These are phyloP conservation scores for Rachicladosporium sp. DNA, from an alignment of 2,329 filamentous ascomycete species.

Conservation along the genomic window DNA sequence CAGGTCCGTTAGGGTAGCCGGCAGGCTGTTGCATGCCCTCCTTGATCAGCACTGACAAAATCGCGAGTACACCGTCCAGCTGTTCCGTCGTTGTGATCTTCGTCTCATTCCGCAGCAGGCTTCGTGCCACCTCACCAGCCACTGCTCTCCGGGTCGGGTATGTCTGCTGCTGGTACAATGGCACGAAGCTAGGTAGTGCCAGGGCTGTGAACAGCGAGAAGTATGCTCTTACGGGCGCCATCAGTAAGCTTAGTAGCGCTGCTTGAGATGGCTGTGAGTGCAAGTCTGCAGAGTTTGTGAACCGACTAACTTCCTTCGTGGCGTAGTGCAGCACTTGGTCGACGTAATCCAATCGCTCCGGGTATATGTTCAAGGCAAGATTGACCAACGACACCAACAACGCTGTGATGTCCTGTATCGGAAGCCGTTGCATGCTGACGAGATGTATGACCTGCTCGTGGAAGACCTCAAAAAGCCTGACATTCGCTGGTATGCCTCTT, in stretches of 20 bases:
- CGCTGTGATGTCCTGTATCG: slow-evolving; percentile 89
- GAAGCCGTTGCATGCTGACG: slow-evolving; percentile 78
- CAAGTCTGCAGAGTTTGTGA: slow-evolving; percentile 87
- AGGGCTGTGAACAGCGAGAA: slow-evolving; percentile 92
- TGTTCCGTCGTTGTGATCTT: slow-evolving; percentile 65
- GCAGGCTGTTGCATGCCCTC: slow-evolving; percentile 74
- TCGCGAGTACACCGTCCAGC: slow-evolving; percentile 76
- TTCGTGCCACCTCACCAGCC: slow-evolving; percentile 75
- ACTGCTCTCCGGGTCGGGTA: slow-evolving; percentile 86
- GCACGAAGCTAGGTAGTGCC: slow-evolving; percentile 81
- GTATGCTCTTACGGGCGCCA: slow-evolving; percentile 81
- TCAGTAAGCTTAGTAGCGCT: slow-evolving; percentile 78
- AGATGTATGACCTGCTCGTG: slow-evolving; percentile 91
- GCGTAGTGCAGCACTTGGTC: slow-evolving; percentile 89
- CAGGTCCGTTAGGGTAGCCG: slow-evolving; percentile 67
- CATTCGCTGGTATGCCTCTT: slow-evolving; percentile 56
- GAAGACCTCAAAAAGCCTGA: slow-evolving; percentile 94
- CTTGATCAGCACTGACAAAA: slow-evolving; percentile 82
- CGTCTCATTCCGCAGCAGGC: slow-evolving; percentile 70
- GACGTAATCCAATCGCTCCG: slow-evolving; percentile 82
- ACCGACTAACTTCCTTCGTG: slow-evolving; percentile 71
- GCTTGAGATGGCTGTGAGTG: slow-evolving; percentile 80
- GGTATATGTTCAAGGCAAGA: slow-evolving; percentile 90
- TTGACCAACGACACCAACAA: slow-evolving; percentile 89
- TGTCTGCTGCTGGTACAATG: slow-evolving; percentile 78